Percentiles rank a stretch among this genome's conserved stretches.
These are phyloP conservation scores for Kazachstania psychrophila DNA, from an alignment of 805 yeast species.

Conservation along the genomic window DNA sequence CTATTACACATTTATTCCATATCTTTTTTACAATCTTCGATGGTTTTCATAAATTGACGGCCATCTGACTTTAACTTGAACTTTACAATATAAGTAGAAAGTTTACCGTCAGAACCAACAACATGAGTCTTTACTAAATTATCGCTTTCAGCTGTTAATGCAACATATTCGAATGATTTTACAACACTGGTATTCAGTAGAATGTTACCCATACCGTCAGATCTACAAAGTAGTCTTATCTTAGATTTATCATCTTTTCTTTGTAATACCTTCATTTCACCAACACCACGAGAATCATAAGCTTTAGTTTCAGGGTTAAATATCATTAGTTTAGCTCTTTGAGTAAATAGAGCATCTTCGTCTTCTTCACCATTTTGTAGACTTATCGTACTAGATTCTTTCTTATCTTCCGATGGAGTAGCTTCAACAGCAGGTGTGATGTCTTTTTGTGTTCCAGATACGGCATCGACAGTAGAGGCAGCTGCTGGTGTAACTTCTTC, in stretches of 20 bases:
- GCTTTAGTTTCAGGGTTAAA: slow-evolving; percentile 43
- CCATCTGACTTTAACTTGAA: slow-evolving; percentile 48
- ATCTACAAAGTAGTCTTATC: slow-evolving; percentile 66
- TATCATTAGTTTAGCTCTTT: slow-evolving; percentile 63
- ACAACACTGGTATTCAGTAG: slow-evolving; percentile 58
- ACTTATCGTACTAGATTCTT: slow-evolving; percentile 35
- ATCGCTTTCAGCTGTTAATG: slow-evolving; percentile 47
- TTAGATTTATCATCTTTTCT: slow-evolving; percentile 47
- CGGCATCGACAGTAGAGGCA: no score
- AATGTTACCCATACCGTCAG: slow-evolving; percentile 81
- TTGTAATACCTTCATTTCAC: slow-evolving; percentile 66
- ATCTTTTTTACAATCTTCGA: slow-evolving; percentile 26
- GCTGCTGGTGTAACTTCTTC: slow-evolving; percentile 11
- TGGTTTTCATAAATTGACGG: slow-evolving; percentile 25
- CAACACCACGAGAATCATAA: slow-evolving; percentile 65
- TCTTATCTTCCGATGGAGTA: slow-evolving; percentile 25
- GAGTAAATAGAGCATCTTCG: slow-evolving; percentile 54
- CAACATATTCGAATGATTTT: slow-evolving; percentile 48
- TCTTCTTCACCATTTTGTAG: slow-evolving; percentile 77
- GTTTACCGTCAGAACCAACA: slow-evolving; percentile 43
- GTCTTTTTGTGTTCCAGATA: no score
- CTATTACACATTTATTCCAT: slow-evolving; percentile 24
- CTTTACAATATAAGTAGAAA: slow-evolving; percentile 60
- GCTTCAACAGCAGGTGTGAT: slow-evolving; percentile 40
- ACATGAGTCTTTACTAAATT: slow-evolving; percentile 59